Evolutionary conservation across 345 rosid genomes (phyloP), one percentile per base, ranked within the genome.

Genomic region (Citrus mangshanensis): DNA sequence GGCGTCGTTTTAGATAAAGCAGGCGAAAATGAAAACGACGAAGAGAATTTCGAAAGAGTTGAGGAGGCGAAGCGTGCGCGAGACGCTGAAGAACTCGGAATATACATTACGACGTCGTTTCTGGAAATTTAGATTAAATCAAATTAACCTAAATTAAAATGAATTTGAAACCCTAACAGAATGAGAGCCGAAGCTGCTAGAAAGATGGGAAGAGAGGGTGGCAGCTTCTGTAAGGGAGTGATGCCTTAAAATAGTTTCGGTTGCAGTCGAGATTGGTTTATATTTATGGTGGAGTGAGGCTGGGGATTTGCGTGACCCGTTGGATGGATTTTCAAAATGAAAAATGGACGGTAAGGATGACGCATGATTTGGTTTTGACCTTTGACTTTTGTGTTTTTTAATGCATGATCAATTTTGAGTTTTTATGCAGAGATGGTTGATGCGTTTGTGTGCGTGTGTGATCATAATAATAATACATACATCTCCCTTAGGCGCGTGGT

Each of bases 11-110:
- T 62, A 72, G 27, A 76, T n/a, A 54, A 7, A 35, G 83, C 70
- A 22, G 80, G 68, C 54, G 79, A 60, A 77, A 21, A 80, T 24
- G 84, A 49, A 35, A 83, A 5, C 25, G 85, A 82, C 61, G 89
- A 77, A 66, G 87, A 84, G 30, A 86, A 68, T 76, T 82, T 80
- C 21, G 86, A n/a, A 1, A 83, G 78, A 12, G 86, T 65, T 10
- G 73, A n/a, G 21, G 87, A 72, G 19, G 86, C 88, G 12, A 83
- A 83, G 16, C 89, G 91, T 5, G 81, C 83, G 68, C 80, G 77
- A 76, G 87, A 74, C 22, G 82, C 80, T 56, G 88, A 60, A 59
- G 54, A 58, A 61, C 42, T 68, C 56, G 60, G 27, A 38, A 25
- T 69, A 69, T 27, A 14, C 80, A 77, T 77, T 4, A 24, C 34